Percentiles rank a stretch among this genome's conserved stretches.
Evolutionary conservation across 805 yeast genomes (phyloP).

Genomic region (Metschnikowia arizonensis): DNA sequence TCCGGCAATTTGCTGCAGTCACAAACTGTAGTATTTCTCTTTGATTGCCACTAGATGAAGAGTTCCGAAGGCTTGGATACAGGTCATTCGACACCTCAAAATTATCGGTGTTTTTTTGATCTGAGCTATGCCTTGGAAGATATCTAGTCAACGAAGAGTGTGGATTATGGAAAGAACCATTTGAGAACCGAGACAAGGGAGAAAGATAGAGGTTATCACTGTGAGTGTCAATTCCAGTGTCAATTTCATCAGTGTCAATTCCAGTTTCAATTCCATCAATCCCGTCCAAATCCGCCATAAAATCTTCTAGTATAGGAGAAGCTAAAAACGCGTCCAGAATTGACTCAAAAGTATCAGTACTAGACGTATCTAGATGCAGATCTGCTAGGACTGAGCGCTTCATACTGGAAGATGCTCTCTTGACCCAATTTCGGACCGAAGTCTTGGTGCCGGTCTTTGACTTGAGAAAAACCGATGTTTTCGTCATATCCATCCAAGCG

Average conservation of each 20-base stretch:
- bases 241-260: no score
- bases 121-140: neutral
- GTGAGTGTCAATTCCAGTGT: no score
- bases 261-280: no score
- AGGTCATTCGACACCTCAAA: neutral
- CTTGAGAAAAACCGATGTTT: neutral
- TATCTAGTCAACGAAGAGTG: neutral
- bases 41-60: neutral
- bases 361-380: neutral
- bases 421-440: constrained; percentile 6
- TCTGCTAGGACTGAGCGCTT: neutral
- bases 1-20: no score
- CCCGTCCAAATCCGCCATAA: no score
- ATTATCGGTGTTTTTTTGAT: neutral
- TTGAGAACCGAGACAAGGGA: neutral
- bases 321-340: neutral
- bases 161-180: neutral
- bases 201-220: neutral
- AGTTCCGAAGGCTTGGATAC: neutral
- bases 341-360: neutral
- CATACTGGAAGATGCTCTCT: constrained; percentile 5
- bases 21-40: neutral
- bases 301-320: neutral
- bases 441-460: neutral
- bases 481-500: constrained; percentile 41